Evolutionary conservation across 2,329 filamentous ascomycete species (phyloP), one percentile per base, ranked within the genome.

Genomic region (Sordariomycetes sp.): DNA sequence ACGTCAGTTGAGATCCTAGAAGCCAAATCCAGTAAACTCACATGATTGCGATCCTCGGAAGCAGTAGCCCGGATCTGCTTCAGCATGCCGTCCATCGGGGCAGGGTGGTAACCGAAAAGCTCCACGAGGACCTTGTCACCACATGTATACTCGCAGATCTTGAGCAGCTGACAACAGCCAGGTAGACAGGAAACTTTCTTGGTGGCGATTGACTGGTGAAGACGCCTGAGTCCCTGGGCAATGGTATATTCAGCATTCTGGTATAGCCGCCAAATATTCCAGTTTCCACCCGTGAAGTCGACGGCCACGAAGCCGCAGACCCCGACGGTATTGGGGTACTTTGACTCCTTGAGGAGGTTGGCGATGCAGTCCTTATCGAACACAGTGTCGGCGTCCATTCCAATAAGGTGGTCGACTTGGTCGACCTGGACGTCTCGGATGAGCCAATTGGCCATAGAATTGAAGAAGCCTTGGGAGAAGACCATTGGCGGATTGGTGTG

Each of bases 361-460:
- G 44, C 51, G 41, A 65, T 51, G 35, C 61, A 64, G 34, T 45
- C 42, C 7, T 49, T 37, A 5, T 55, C 58, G 30, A 62, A 62
- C 11, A 59, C 37, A 1, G 58, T 62, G 32, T 62, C 58, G 15
- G 55, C 59, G 25, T 63, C 59, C 58, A 63, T 61, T 8, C 59
- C 59, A 10, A 59, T 48, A 6, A 63, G 45, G 26, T 57, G 44
- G 35, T 60, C 57, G 20, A 58, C 49, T 11, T 48, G 42, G 6
- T 49, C 42, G 24, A 61, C 46, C 4, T 43, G 46, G 5, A 49
- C 47, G 19, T 53, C 41, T 10, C 37, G 34, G 17, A 48, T 42
- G 7, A 60, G 47, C 40, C 54, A 57, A 16, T 49, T 42, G 8
- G 48, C 47, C 44, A 59, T 51, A 6, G 48, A 47, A 20, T 45